These are phyloP conservation scores for Salix caprea DNA, from an alignment of 345 rosid species.

Conservation along the genomic window DNA sequence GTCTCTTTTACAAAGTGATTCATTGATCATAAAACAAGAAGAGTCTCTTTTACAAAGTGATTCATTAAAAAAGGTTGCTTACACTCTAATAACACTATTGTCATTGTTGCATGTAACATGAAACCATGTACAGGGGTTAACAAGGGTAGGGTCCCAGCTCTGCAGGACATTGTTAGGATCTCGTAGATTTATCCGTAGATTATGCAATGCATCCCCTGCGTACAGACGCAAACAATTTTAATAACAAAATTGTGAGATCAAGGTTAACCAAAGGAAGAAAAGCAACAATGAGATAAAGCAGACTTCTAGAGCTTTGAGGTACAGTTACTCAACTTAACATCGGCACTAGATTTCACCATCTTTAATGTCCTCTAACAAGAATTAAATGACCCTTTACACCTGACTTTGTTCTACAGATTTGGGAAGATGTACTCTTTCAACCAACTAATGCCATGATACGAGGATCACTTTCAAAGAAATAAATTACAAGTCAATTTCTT, in stretches of 20 bases:
- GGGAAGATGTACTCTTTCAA: neutral
- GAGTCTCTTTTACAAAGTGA: neutral
- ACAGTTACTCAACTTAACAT: neutral
- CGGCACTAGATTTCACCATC: neutral
- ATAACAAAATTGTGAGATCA: neutral
- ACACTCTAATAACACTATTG: slow-evolving; percentile 42
- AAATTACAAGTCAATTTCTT: neutral
- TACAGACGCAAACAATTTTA: neutral
- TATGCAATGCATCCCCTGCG: slow-evolving; percentile 36
- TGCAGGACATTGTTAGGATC: slow-evolving; percentile 36
- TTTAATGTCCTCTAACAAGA: neutral
- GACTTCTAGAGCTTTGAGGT: neutral
- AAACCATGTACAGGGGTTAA: slow-evolving; percentile 43
- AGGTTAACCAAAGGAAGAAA: neutral
- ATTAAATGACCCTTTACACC: neutral
- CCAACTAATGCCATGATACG: neutral
- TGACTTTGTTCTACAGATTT: neutral
- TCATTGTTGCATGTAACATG: slow-evolving; percentile 41
- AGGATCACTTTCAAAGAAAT: neutral
- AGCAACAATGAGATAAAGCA: neutral
- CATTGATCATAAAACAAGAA: neutral
- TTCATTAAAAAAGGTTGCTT: slow-evolving; percentile 6
- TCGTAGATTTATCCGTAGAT: slow-evolving; percentile 22
- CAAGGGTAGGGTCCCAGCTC: slow-evolving; percentile 42
- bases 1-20: neutral